Evolutionary conservation across 495 filamentous ascomycete species (phyloP), one percentile per base, ranked within the genome.

Genomic region (Sordaria brevicollis): DNA sequence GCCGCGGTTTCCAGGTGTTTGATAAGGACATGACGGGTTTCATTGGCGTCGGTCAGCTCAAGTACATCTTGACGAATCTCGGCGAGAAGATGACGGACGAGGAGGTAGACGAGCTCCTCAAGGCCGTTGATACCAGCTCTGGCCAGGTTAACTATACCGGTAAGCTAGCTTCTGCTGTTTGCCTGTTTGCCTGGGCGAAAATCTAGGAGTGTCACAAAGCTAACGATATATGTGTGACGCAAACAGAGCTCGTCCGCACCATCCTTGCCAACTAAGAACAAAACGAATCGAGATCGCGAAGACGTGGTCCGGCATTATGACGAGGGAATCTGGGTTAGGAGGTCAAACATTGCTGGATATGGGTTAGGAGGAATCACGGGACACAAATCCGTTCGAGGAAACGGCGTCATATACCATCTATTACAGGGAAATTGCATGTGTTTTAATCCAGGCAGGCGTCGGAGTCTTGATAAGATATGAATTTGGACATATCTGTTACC

Each of bases 71-170:
- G 70, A 99, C 95, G 66, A 97, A 96, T 76, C 84, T 99, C 69
- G 95, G 95, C 72, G 95, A 99, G 89, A 97, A 97, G 85, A 96
- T 99, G 91, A 93, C 92, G 72, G 94, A 98, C 75, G 94, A 97
- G 57, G 95, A 99, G 83, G 95, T 98, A 43, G 94, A 99, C 77
- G 95, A 99, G 86, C 85, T 99, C 75, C 87, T 98, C 77, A 98
- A 98, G 88, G 93, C 92, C 3, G 93, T 97, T 71, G 94, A 99
- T 77, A 93, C 93, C 69, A 93, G 89, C 80, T 93, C 89, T 68
- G 94, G 93, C 71, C 93, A 97, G 86, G 91, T 98, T 81, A 97
- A 98, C 83, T 99, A 99, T 80, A 93, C 89, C 62, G 93, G 93
- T 94, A 84, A 71, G 85, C 81, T 39, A 38, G 35, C 35, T 17